phyloP scores from a whole-genome alignment of 768 basidiomycete genomes.

The Fomitopsis pulvina region DNA sequence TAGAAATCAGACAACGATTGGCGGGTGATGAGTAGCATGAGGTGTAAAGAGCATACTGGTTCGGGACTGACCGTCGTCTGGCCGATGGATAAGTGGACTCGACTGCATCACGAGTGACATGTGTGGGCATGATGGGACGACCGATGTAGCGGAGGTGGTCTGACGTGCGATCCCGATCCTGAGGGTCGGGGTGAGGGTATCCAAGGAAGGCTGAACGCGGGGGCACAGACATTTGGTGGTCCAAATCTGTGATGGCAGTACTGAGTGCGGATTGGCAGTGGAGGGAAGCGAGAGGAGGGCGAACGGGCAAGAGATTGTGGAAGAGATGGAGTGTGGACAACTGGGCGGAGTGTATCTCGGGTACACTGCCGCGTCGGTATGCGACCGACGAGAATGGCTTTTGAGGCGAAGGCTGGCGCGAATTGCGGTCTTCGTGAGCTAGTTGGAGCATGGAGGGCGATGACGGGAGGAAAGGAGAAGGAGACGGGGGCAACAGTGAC shows the following conservation, averaged over 20 bases:
- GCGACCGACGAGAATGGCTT: slow-evolving; percentile 1
- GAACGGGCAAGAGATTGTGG: slow-evolving; percentile 10
- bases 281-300: slow-evolving; percentile 22
- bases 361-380: slow-evolving; percentile 4
- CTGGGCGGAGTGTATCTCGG: slow-evolving; percentile 3
- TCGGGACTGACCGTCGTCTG: slow-evolving; percentile 18
- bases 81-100: slow-evolving; percentile 9
- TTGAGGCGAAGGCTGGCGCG: not conserved
- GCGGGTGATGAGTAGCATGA: slow-evolving; percentile 1
- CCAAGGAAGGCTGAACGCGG: slow-evolving; percentile 16
- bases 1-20: slow-evolving; percentile 5
- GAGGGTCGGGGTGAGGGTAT: slow-evolving; percentile 13
- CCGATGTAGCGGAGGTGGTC: slow-evolving; percentile 18
- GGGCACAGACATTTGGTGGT: slow-evolving; percentile 22
- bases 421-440: not conserved
- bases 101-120: slow-evolving; percentile 13
- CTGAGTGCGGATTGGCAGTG: slow-evolving; percentile 20
- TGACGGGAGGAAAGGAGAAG: not conserved
- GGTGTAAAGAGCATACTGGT: slow-evolving; percentile 14
- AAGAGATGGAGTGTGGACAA: slow-evolving; percentile 5
- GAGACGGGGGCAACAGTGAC: not conserved
- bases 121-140: slow-evolving; percentile 17
- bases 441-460: slow-evolving; percentile 3
- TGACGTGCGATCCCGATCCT: slow-evolving; percentile 14
- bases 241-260: slow-evolving; percentile 8